Percentiles rank a stretch among this genome's conserved stretches.
phyloP scores from a whole-genome alignment of 805 yeast genomes.

The Lachancea fermentati region DNA sequence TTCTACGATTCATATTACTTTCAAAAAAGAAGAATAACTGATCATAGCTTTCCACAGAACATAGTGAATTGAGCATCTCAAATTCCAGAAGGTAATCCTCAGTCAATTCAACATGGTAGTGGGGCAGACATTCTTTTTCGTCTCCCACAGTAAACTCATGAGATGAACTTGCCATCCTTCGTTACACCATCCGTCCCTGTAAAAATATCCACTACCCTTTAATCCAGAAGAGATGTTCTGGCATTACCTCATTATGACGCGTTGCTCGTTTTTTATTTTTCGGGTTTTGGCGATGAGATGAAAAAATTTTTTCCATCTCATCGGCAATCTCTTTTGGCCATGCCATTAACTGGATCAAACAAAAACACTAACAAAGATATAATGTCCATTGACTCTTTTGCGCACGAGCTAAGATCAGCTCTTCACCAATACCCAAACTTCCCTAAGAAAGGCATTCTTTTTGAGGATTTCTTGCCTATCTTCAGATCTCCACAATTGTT shows the following conservation, averaged over 20 bases:
- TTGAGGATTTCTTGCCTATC: slow-evolving; percentile 95
- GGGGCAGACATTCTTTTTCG: slow-evolving; percentile 7
- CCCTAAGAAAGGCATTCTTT: slow-evolving; percentile 86
- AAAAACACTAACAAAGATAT: neutral
- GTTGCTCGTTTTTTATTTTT: neutral
- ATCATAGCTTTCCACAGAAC: slow-evolving; percentile 32
- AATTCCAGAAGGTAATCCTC: slow-evolving; percentile 17
- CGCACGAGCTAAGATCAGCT: slow-evolving; percentile 47
- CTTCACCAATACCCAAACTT: slow-evolving; percentile 84
- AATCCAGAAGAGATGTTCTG: neutral
- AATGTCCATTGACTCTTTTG: slow-evolving; percentile 30
- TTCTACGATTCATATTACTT: slow-evolving; percentile 12
- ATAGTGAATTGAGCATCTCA: slow-evolving; percentile 28
- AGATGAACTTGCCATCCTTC: neutral
- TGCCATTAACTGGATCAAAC: too few species aligned
- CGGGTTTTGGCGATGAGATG: neutral
- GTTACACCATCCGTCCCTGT: neutral
- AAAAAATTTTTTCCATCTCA: too few species aligned
- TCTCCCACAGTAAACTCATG: neutral
- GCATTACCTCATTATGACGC: neutral
- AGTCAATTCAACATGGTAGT: slow-evolving; percentile 26
- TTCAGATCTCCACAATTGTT: slow-evolving; percentile 78
- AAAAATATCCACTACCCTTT: neutral
- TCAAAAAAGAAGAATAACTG: slow-evolving; percentile 35
- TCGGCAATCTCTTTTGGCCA: neutral